These are phyloP conservation scores for Comarum palustre DNA, from an alignment of 306 rosid species.

Conservation along the genomic window DNA sequence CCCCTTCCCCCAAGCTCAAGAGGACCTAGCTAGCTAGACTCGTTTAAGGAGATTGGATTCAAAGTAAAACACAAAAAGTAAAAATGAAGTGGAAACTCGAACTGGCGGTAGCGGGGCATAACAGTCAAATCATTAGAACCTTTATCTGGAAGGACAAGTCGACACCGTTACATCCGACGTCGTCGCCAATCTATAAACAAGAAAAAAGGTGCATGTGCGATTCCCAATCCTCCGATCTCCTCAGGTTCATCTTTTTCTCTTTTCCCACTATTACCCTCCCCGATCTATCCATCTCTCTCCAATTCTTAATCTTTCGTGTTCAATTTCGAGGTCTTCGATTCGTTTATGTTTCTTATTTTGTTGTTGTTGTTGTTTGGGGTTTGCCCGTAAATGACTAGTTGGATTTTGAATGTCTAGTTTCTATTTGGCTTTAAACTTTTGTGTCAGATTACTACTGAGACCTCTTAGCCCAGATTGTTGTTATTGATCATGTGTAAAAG, in stretches of 20 bases:
- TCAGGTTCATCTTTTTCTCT: neutral
- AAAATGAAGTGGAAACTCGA: no score
- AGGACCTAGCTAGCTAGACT: no score
- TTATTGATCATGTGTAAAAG: neutral
- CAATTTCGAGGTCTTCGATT: neutral
- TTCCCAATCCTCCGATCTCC: slow-evolving; percentile 4
- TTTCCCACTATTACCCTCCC: neutral
- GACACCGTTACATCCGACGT: no score
- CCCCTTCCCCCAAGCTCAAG: no score
- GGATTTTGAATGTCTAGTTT: neutral
- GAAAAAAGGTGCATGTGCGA: slow-evolving; percentile 3
- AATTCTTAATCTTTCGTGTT: neutral
- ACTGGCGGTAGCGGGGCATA: no score
- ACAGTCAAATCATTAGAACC: no score
- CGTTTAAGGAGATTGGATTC: no score
- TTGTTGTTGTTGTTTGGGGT: neutral
- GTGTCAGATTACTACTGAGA: neutral
- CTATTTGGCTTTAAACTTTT: neutral
- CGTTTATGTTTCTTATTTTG: neutral
- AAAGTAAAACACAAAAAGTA: no score
- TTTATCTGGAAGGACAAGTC: no score
- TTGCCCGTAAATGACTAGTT: neutral
- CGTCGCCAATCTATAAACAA: neutral
- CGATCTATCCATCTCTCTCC: neutral
- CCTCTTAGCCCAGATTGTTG: neutral